Percentiles rank a stretch among this genome's conserved stretches.
phyloP scores from a whole-genome alignment of 2,329 filamentous ascomycete species.

The Epichloe amarillans region DNA sequence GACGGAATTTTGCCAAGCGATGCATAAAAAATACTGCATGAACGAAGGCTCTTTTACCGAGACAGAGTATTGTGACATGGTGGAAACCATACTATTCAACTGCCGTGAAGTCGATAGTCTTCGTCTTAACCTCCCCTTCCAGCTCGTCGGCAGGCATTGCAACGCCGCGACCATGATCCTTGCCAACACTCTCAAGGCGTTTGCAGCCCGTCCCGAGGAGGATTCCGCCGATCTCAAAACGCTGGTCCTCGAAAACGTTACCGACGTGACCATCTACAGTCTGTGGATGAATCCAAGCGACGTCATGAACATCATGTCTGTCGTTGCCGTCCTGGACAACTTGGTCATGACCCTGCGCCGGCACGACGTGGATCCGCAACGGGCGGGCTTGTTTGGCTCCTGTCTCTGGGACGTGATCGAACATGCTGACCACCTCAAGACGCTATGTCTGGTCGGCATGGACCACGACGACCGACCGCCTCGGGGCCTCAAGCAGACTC shows the following conservation, averaged over 20 bases:
- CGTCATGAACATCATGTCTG: slow-evolving; percentile 32
- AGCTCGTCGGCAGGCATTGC: slow-evolving; percentile 32
- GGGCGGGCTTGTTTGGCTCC: slow-evolving; percentile 26
- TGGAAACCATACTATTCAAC: slow-evolving; percentile 29
- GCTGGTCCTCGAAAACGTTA: slow-evolving; percentile 36
- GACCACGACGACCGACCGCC: slow-evolving; percentile 26
- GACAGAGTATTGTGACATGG: slow-evolving; percentile 27
- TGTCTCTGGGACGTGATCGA: slow-evolving; percentile 37
- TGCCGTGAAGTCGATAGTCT: slow-evolving; percentile 31
- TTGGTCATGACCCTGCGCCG: slow-evolving; percentile 33
- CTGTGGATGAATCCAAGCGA: slow-evolving; percentile 39
- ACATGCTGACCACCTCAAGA: slow-evolving; percentile 29
- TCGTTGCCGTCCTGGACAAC: slow-evolving; percentile 28
- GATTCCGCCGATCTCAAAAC: slow-evolving; percentile 28
- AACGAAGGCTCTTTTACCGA: slow-evolving; percentile 35
- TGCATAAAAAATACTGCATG: slow-evolving; percentile 35
- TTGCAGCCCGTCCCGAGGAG: slow-evolving; percentile 31
- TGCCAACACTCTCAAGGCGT: slow-evolving; percentile 36
- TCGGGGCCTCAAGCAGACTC: slow-evolving; percentile 24
- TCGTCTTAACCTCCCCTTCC: slow-evolving; percentile 38
- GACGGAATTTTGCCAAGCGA: slow-evolving; percentile 28
- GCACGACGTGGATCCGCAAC: slow-evolving; percentile 24
- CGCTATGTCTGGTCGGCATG: slow-evolving; percentile 33
- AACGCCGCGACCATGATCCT: slow-evolving; percentile 37
- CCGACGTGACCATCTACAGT: slow-evolving; percentile 32